Evolutionary conservation across 2,329 filamentous ascomycete species (phyloP).

Genomic region (Neodidymelliopsis sp.): DNA sequence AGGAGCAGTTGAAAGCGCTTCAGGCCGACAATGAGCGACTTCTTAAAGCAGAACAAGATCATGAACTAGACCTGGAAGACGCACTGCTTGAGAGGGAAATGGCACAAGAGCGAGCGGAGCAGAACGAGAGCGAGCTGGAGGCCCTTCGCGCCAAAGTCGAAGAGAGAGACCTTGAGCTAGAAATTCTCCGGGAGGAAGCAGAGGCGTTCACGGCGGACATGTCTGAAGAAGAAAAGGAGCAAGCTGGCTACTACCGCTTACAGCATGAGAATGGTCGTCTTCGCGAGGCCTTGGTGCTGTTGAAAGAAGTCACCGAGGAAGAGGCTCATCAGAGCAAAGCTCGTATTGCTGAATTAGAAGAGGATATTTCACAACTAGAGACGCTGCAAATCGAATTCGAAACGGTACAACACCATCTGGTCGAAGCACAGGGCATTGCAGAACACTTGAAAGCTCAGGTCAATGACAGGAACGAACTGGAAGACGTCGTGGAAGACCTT

Average conservation of each 20-base stretch:
- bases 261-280: constrained; percentile 89
- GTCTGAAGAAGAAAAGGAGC: constrained; percentile 85
- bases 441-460: constrained; percentile 91
- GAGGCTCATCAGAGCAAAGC: constrained; percentile 78
- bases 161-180: constrained; percentile 86
- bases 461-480: constrained; percentile 84
- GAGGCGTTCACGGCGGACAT: constrained; percentile 83
- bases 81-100: constrained; percentile 92
- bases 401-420: constrained; percentile 74
- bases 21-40: constrained; percentile 73
- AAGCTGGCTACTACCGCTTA: constrained; percentile 88
- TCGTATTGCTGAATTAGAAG: constrained; percentile 53
- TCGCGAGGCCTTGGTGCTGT: constrained; percentile 80
- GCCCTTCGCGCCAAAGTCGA: constrained; percentile 77
- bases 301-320: constrained; percentile 87
- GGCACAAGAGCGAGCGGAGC: constrained; percentile 91
- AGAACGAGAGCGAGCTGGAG: constrained; percentile 80
- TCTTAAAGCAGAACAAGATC: constrained; percentile 79
- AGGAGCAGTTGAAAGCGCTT: constrained; percentile 78
- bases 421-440: constrained; percentile 75
- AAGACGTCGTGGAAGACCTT: constrained; percentile 93
- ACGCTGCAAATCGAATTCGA: constrained; percentile 67
- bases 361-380: constrained; percentile 43
- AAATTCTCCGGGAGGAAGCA: constrained; percentile 88
- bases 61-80: constrained; percentile 85